Evolutionary conservation across 2,329 filamentous ascomycete species (phyloP).

Genomic region (Cercospora sesami): DNA sequence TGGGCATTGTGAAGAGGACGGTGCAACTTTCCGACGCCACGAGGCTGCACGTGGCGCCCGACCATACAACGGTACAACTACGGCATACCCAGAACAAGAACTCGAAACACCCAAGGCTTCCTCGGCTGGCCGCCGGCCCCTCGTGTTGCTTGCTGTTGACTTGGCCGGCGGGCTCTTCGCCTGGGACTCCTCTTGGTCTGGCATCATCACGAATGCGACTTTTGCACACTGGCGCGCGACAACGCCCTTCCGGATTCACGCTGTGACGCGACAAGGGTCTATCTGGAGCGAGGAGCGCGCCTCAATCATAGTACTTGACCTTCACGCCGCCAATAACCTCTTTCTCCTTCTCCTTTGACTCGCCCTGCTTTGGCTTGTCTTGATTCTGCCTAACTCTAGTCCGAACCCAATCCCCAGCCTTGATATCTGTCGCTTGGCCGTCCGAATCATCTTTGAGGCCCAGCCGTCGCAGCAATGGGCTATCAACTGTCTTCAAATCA

Average conservation of each 20-base stretch:
- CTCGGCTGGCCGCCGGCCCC: neutral
- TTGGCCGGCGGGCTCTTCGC: neutral
- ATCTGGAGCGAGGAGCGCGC: neutral
- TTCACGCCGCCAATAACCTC: slow-evolving; percentile 38
- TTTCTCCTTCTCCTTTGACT: slow-evolving; percentile 32
- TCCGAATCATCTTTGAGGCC: slow-evolving; percentile 27
- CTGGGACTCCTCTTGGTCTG: neutral
- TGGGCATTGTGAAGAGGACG: neutral
- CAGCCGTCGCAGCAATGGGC: slow-evolving; percentile 30
- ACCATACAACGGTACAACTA: neutral
- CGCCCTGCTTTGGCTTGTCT: slow-evolving; percentile 28
- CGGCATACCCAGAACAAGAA: neutral
- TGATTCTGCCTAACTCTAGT: slow-evolving; percentile 34
- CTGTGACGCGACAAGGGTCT: neutral
- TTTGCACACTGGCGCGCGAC: neutral
- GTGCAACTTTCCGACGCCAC: neutral
- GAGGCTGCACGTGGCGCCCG: neutral
- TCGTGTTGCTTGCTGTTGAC: neutral
- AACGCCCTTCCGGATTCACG: neutral
- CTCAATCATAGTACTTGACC: slow-evolving; percentile 37
- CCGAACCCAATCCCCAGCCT: slow-evolving; percentile 34
- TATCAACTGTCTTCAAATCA: slow-evolving; percentile 33
- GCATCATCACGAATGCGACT: neutral
- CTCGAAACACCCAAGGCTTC: neutral
- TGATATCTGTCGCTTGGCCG: slow-evolving; percentile 28